Evolutionary conservation across 2,329 filamentous ascomycete genomes (phyloP).

Genomic region (Pyrenochaeta sp.): DNA sequence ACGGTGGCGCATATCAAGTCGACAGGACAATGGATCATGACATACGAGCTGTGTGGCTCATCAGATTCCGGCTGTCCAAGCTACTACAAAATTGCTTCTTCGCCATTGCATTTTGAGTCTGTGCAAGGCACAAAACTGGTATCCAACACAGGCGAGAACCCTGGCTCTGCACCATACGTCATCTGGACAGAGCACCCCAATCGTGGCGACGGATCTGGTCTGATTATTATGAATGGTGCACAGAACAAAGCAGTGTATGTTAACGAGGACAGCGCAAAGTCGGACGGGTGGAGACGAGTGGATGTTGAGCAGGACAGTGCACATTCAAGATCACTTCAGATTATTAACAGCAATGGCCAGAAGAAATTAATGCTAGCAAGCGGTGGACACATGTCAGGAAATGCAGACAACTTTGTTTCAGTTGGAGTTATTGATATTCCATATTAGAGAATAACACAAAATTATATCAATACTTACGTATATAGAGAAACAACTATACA

Average conservation of each 20-base stretch:
- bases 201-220: neutral
- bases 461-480: neutral
- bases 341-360: neutral
- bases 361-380: conserved; percentile 5
- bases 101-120: conserved; percentile 1
- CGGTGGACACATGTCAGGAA: neutral
- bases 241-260: conserved; percentile 5
- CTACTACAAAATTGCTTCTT: conserved; percentile 5
- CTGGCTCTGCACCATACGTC: conserved; percentile 3
- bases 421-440: conserved; percentile 1
- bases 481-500: neutral
- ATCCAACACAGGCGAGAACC: conserved; percentile 5
- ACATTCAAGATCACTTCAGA: conserved; percentile 3
- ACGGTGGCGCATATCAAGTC: conserved; percentile 15
- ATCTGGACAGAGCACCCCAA: conserved; percentile 11
- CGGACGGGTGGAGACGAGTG: conserved; percentile 1
- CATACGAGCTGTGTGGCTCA: conserved; percentile 6
- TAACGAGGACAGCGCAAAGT: conserved; percentile 1
- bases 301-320: conserved; percentile 5
- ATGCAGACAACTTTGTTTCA: conserved; percentile 2
- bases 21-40: conserved; percentile 6
- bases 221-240: conserved; percentile 7
- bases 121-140: conserved; percentile 2
- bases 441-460: neutral
- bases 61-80: neutral